Percentiles rank a stretch among this genome's conserved stretches.
Conservation (phyloP, 2,329 filamentous ascomycete genomes). For the Xenoacremonium recifei region DNA sequence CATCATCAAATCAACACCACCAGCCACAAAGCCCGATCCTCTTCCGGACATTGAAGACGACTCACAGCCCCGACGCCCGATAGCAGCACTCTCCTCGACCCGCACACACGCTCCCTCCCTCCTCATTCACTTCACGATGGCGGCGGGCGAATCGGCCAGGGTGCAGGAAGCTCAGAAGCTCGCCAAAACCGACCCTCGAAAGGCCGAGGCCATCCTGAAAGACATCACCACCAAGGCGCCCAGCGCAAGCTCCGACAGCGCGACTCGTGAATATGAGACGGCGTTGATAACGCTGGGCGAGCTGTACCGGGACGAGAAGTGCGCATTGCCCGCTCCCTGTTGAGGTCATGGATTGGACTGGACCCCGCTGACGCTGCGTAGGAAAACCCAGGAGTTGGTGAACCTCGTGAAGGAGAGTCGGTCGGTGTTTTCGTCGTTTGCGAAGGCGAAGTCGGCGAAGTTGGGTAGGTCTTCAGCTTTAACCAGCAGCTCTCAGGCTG, state of each 20-base stretch:
- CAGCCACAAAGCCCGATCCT: slow-evolving; percentile 11
- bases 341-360: slow-evolving; percentile 3
- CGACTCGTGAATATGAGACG: slow-evolving; percentile 86
- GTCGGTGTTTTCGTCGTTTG: slow-evolving; percentile 90
- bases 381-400: slow-evolving; percentile 80
- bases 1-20: slow-evolving; percentile 12
- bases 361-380: slow-evolving; percentile 31
- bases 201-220: slow-evolving; percentile 86
- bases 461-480: slow-evolving; percentile 72
- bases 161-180: slow-evolving; percentile 88
- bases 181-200: slow-evolving; percentile 73
- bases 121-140: slow-evolving; percentile 39
- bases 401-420: slow-evolving; percentile 88
- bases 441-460: slow-evolving; percentile 98
- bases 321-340: slow-evolving; percentile 36
- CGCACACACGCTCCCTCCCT: background rate
- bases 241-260: slow-evolving; percentile 77
- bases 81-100: slow-evolving; percentile 6
- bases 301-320: slow-evolving; percentile 88
- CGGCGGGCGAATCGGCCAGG: slow-evolving; percentile 59
- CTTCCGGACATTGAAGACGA: too few species aligned
- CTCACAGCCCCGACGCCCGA: slow-evolving; percentile 14
- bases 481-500: too few species aligned
- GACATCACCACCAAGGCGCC: slow-evolving; percentile 84
- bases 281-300: slow-evolving; percentile 87